Evolutionary conservation across 305 asterid genomes (phyloP).

Genomic region (Rubia peregrina): DNA sequence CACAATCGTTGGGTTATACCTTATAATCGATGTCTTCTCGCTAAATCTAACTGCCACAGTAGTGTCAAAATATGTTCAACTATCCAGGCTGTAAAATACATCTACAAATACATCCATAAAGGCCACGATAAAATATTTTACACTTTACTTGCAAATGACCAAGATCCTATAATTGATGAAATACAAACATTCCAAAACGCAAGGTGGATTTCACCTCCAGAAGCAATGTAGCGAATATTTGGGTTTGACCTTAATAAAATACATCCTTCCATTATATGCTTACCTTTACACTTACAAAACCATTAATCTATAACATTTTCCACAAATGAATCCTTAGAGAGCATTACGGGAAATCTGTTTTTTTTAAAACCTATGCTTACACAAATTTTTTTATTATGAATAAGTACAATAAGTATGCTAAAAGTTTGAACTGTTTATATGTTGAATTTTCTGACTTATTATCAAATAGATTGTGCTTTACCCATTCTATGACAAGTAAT

Average conservation of each 20-base stretch:
- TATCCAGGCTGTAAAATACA: not conserved
- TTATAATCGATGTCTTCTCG: not conserved
- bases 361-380: too few species aligned
- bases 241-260: not conserved
- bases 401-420: too few species aligned
- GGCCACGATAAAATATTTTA: slow-evolving; percentile 2
- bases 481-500: too few species aligned
- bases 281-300: slow-evolving; percentile 2
- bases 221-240: not conserved
- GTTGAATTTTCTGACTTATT: too few species aligned
- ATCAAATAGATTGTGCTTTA: too few species aligned
- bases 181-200: not conserved
- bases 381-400: too few species aligned
- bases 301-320: not conserved
- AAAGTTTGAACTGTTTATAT: too few species aligned
- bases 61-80: not conserved
- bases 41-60: not conserved
- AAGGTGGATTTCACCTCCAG: not conserved
- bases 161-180: not conserved
- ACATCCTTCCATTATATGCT: not conserved
- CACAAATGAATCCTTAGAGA: not conserved
- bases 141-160: too few species aligned
- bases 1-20: not conserved
- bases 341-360: too few species aligned
- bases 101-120: not conserved